Evolutionary conservation across 768 basidiomycete genomes (phyloP).

Genomic region (Mycena pura): DNA sequence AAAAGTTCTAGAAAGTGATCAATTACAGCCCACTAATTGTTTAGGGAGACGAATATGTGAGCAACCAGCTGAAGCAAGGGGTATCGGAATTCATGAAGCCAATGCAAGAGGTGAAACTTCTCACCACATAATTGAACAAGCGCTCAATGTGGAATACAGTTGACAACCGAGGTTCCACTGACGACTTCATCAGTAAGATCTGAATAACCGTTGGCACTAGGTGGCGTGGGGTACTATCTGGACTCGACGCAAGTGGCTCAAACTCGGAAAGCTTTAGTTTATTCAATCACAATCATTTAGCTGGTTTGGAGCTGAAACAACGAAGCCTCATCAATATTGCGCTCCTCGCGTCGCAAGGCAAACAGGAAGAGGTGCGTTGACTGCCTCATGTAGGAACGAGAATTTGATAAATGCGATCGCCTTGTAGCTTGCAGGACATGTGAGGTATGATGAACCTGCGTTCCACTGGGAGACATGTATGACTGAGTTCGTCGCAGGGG

Average conservation of each 20-base stretch:
- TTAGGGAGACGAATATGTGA: constrained; percentile 52
- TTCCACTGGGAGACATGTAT: neutral
- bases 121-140: neutral
- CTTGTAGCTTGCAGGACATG: constrained; percentile 44
- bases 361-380: constrained; percentile 46
- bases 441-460: constrained; percentile 34
- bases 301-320: constrained; percentile 53
- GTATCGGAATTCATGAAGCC: constrained; percentile 54
- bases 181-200: neutral
- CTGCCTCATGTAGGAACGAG: neutral
- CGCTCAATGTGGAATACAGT: constrained; percentile 21
- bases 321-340: constrained; percentile 54
- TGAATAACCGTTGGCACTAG: constrained; percentile 27
- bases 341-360: constrained; percentile 49
- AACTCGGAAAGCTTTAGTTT: neutral
- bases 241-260: constrained; percentile 39
- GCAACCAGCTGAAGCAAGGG: constrained; percentile 47
- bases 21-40: neutral
- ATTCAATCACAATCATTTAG: neutral
- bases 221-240: constrained; percentile 56
- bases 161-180: constrained; percentile 45
- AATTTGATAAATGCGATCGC: neutral
- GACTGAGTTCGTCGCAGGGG: constrained; percentile 36
- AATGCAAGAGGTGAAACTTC: constrained; percentile 46
- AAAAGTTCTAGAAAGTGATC: neutral